These are phyloP conservation scores for Solanum lycopersicoides DNA, from an alignment of 257 asterid species.

Conservation along the genomic window DNA sequence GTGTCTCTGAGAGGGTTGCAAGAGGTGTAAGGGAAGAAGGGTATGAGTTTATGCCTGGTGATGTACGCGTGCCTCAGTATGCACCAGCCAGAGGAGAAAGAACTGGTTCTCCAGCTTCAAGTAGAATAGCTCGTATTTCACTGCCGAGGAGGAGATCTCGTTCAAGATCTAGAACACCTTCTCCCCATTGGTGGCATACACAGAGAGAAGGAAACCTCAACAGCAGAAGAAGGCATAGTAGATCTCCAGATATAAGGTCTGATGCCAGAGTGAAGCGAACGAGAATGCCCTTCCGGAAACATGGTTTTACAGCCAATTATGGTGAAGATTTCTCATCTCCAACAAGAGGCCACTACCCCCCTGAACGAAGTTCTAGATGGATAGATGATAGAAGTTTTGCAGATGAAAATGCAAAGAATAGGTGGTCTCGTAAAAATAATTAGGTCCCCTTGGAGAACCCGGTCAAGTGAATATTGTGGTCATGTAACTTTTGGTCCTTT, in stretches of 20 bases:
- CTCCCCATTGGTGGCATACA: conserved; percentile 61
- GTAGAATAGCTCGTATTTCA: conserved; percentile 21
- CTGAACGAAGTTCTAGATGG: conserved; percentile 35
- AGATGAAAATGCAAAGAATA: conserved; percentile 27
- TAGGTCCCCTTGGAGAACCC: conserved; percentile 18
- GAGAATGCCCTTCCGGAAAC: conserved; percentile 38
- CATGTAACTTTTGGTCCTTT: background rate
- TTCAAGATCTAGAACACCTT: conserved; percentile 76
- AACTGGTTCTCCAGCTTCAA: conserved; percentile 38
- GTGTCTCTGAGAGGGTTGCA: conserved; percentile 29
- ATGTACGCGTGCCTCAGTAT: conserved; percentile 31
- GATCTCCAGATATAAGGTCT: conserved; percentile 65
- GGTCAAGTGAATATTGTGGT: conserved; percentile 17
- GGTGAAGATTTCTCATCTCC: conserved; percentile 41
- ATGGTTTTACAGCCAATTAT: conserved; percentile 17
- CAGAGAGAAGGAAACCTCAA: conserved; percentile 35
- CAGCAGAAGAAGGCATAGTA: conserved; percentile 37
- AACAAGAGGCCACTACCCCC: conserved; percentile 45
- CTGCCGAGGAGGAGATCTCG: conserved; percentile 43
- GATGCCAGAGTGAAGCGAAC: conserved; percentile 42
- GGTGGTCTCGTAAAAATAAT: conserved; percentile 38
- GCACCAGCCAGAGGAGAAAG: conserved; percentile 40
- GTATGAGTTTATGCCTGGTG: background rate
- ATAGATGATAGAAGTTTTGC: conserved; percentile 29
- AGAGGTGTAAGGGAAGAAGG: conserved; percentile 38